Base-by-base conservation (phyloP, 176 grass and related monocot species). In the Otatea glauca region DNA sequence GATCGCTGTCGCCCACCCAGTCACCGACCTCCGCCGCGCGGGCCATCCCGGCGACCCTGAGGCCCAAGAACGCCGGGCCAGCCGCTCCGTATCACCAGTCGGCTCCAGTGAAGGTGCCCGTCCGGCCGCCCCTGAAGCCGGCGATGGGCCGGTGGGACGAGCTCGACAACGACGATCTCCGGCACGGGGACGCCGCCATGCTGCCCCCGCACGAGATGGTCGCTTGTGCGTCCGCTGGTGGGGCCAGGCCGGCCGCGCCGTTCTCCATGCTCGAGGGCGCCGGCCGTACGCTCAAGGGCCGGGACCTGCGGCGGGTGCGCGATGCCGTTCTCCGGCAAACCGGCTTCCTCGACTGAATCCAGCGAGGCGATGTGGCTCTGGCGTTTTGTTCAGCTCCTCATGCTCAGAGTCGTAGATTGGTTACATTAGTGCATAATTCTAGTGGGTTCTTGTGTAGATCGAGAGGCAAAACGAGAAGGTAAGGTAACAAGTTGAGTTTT, bases 201-300 rank as follows among this genome's bases (percentile, higher is more conserved):
- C 75, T 87, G 23, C 85, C 89, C 68, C 84, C 89, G 74, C 89
- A 90, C 75, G 89, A 90, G 89, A 90, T 90, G 89, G 89, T 90
- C 60, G 80, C 74, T 41, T 80, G 89, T 27, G 37, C 88, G 3
- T 86, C 88, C 79, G 84, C 88, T 20, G 77, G 83, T 7, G 88
- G 72, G 65, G 35, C 74, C 16, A 79, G 75, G 4, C 75, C 88
- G 13, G 75, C 62, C 42, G 84, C 85, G 2, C 85, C 89, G 1
- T 94, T 92, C 83, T 99, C 96, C 27, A 87, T 96, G 60, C 89
- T 93, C 61, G 96, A 95, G 91, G 96, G 96, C 62, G 91, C 89
- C 6, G 96, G 96, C 0, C 85, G 96, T 67, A 98, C 93, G 17
- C 91, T 95, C 9, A 98, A 98, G 70, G 96, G 96, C 55, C 88